Evolutionary conservation across 2,329 filamentous ascomycete genomes (phyloP), one percentile per base, ranked within the genome.

Genomic region (Colletotrichum gloeosporioides): DNA sequence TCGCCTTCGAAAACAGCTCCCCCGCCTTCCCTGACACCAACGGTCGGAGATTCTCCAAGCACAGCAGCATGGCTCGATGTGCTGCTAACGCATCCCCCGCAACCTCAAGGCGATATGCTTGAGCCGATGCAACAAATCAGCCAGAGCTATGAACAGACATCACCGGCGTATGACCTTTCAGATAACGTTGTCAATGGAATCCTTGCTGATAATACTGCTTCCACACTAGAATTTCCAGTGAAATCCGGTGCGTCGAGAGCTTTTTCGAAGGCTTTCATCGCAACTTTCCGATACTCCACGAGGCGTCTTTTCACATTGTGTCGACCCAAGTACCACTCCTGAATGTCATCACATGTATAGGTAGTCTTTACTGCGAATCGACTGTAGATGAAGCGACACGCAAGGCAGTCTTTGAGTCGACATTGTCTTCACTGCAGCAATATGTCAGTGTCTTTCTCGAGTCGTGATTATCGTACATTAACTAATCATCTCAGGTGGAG

Each of bases 361-460:
- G 70, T 10, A 73, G 70, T 36, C 70, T 73, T 27, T 73, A 73
- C 12, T 73, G 70, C 64, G 70, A 73, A 31, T 69, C 70, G 6
- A n/a, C 53, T 10, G 34, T 73, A 0, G 64, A 73, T 13, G 70
- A 73, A 32, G 34, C 53, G 5, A 36, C 70, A 2, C 53, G 70
- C 3, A 73, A 73, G 59, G 70, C 70, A 18, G 63, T 73, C 8
- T 73, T 73, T 34, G 70, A 73, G 29, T 62, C 70, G 1, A 73
- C 70, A 3, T 27, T 73, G 10, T 69, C 70, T 6, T 61, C 70
- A 10, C 64, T 73, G 0, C 70, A 73, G 6, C 70, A 73, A 68
- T 73, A 73, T 59, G 70, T 73, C 18, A 69, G 70, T 73, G 1
- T 4, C 2, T 13, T 25, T 13, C 6, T 49, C 18, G 1, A 22